These are phyloP conservation scores for Fonsecaea pugnacius DNA, from an alignment of 2,329 filamentous ascomycete genomes.

Conservation along the genomic window DNA sequence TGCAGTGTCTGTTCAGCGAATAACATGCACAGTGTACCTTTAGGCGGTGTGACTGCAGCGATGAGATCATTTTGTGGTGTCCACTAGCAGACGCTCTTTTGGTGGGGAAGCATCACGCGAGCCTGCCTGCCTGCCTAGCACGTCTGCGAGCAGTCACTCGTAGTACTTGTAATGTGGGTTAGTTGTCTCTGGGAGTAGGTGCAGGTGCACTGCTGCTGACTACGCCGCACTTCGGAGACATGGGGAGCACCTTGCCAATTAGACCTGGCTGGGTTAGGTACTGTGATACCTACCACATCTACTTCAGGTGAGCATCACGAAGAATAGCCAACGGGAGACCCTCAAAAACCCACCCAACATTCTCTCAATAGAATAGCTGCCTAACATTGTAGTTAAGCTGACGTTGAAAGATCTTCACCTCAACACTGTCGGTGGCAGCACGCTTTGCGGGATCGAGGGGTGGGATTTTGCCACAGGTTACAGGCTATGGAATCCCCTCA, in stretches of 20 bases:
- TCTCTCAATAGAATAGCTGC: constrained; percentile 49
- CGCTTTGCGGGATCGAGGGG: constrained; percentile 61
- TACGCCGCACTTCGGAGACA: not conserved
- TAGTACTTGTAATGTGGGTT: no score
- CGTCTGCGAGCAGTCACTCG: not conserved
- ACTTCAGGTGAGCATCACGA: no score
- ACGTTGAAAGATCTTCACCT: constrained; percentile 16
- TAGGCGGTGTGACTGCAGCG: not conserved
- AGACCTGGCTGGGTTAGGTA: not conserved
- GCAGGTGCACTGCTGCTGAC: not conserved
- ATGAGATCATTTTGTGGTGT: not conserved
- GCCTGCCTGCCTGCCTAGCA: not conserved
- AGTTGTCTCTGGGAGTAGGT: no score
- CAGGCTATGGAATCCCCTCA: constrained; percentile 67
- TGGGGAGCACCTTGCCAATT: not conserved
- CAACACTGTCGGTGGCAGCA: constrained; percentile 59
- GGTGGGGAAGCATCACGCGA: not conserved
- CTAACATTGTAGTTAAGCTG: constrained; percentile 43
- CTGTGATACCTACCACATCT: no score
- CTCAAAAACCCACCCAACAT: no score
- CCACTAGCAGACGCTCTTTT: not conserved
- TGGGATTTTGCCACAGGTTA: constrained; percentile 72
- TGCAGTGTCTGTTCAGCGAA: no score
- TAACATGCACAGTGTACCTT: not conserved
- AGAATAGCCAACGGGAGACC: no score